Evolutionary conservation across 202 grass and related monocot genomes (phyloP), one percentile per base, ranked within the genome.

Genomic region (Hordeum pubiflorum): DNA sequence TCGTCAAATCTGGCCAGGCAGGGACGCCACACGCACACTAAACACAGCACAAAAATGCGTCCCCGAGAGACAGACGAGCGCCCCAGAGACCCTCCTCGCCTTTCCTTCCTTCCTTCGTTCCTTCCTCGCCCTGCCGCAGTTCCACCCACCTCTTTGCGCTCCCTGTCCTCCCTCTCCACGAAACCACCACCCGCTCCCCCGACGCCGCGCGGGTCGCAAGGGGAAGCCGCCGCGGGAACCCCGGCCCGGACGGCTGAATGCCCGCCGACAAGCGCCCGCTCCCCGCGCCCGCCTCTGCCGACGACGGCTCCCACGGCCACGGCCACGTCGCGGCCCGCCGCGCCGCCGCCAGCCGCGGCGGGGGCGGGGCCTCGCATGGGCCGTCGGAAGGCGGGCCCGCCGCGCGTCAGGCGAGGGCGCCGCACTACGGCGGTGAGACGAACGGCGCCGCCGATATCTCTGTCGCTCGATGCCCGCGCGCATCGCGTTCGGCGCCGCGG

Each of bases 261-360:
- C 62, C 95, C 74, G 82, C 86, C 68, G 88, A 94, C 56, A 98
- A 89, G 88, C 84, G 88, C 71, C 75, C 78, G 59, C 80, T 84
- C 37, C 79, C 89, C 13, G 21, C 52, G 46, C 61, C 75, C 21
- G 57, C 11, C 64, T 81, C 81, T 50, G 14, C 0, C 23, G 71
- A 78, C 27, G 74, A 81, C 23, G 82, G 64, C 50, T 48, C 74
- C 55, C 81, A 64, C 23, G 82, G 63, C 29, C 29, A 31, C 29
- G 29, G 24, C n/a, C 56, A 81, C 76, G 85, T 74, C 37, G 68
- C 60, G 27, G 79, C 10, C 76, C 59, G 79, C 57, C 80, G 23
- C 46, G 81, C 66, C 36, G 72, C 68, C 61, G 31, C 68, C 77
- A 69, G 71, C 75, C 81, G 77, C 22, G 71, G 39, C 68, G 64